Evolutionary conservation across 2,329 filamentous ascomycete genomes (phyloP).

Genomic region (Sporothrix pseudoabietina): DNA sequence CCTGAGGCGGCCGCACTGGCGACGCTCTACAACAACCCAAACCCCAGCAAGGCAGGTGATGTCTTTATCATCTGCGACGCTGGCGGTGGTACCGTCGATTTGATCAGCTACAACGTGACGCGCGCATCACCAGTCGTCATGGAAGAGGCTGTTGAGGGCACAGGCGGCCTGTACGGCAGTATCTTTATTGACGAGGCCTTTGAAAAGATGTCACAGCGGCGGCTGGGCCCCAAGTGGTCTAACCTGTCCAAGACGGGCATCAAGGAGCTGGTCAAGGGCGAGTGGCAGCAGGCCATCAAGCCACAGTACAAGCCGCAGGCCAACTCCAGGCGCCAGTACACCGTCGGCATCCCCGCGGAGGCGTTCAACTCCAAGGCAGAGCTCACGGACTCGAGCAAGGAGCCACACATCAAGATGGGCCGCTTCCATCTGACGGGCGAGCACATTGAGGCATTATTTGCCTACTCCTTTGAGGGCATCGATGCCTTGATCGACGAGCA

Average conservation of each 20-base stretch:
- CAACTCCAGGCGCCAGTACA: slow-evolving; percentile 26
- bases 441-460: slow-evolving; percentile 40
- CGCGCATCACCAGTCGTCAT: slow-evolving; percentile 43
- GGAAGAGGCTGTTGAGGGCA: slow-evolving; percentile 53
- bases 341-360: slow-evolving; percentile 32
- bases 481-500: slow-evolving; percentile 47
- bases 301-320: slow-evolving; percentile 42
- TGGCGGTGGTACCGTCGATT: slow-evolving; percentile 44
- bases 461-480: slow-evolving; percentile 46
- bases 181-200: slow-evolving; percentile 55
- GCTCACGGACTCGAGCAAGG: slow-evolving; percentile 27
- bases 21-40: slow-evolving; percentile 42
- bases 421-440: slow-evolving; percentile 40
- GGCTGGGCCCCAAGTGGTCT: slow-evolving; percentile 50
- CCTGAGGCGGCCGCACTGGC: slow-evolving; percentile 51
- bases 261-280: slow-evolving; percentile 50
- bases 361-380: slow-evolving; percentile 28
- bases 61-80: slow-evolving; percentile 40
- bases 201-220: slow-evolving; percentile 48
- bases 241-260: slow-evolving; percentile 48
- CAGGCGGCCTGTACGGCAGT: slow-evolving; percentile 54
- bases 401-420: slow-evolving; percentile 30
- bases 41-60: slow-evolving; percentile 33
- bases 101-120: slow-evolving; percentile 55
- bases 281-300: slow-evolving; percentile 45